Evolutionary conservation across 1,284 basidiomycete genomes (phyloP).

Genomic region (Amylostereum areolatum): DNA sequence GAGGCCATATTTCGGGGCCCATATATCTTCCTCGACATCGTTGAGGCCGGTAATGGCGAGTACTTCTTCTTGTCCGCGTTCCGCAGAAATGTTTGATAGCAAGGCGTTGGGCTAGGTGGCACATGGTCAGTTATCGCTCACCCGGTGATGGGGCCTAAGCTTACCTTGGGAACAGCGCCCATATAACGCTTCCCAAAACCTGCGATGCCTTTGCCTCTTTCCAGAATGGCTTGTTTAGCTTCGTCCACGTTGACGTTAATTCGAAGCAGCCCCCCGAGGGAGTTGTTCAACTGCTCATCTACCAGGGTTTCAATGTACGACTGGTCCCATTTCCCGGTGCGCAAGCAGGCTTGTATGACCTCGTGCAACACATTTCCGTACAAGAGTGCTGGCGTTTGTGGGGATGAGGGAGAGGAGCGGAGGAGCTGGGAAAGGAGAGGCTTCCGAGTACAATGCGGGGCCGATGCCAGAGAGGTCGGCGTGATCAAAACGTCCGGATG

Average conservation of each 20-base stretch:
- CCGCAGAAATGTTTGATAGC: slow-evolving; percentile 58
- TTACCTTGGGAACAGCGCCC: slow-evolving; percentile 52
- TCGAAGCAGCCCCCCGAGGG: slow-evolving; percentile 55
- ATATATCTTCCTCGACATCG: slow-evolving; percentile 96
- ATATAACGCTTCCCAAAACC: slow-evolving; percentile 64
- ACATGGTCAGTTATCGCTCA: slow-evolving; percentile 5
- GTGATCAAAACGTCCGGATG: slow-evolving; percentile 90
- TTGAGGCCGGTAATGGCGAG: slow-evolving; percentile 73
- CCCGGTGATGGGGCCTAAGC: slow-evolving; percentile 5
- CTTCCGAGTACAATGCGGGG: slow-evolving; percentile 76
- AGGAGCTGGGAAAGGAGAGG: slow-evolving; percentile 66
- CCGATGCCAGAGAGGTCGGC: slow-evolving; percentile 79
- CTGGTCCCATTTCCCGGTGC: slow-evolving; percentile 54
- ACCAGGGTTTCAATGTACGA: slow-evolving; percentile 51
- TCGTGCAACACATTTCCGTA: slow-evolving; percentile 92
- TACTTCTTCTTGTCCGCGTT: slow-evolving; percentile 38
- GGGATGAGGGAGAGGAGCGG: slow-evolving; percentile 43
- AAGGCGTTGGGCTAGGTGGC: slow-evolving; percentile 49
- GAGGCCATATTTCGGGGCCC: slow-evolving; percentile 91
- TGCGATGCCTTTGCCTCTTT: slow-evolving; percentile 57
- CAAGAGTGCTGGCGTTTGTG: slow-evolving; percentile 60
- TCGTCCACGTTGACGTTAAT: slow-evolving; percentile 56
- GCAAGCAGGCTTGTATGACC: slow-evolving; percentile 77
- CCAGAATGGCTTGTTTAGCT: slow-evolving; percentile 56
- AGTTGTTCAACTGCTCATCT: slow-evolving; percentile 43